Evolutionary conservation across 306 rosid genomes (phyloP), one percentile per base, ranked within the genome.

Genomic region (Prunus kanzakura): DNA sequence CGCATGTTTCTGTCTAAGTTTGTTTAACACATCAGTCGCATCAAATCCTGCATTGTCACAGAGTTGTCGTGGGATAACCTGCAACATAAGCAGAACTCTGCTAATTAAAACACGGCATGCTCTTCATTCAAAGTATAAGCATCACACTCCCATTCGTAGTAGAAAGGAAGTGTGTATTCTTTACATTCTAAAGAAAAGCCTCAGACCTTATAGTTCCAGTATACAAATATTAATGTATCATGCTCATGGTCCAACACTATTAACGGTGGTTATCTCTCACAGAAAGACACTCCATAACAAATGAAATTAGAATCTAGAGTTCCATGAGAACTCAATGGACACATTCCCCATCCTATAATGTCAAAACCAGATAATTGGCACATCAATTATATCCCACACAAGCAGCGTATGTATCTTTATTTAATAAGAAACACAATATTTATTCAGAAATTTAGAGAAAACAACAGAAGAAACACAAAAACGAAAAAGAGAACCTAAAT

Each of bases 31-130:
- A 84, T 96, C 99, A 65, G 99, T 96, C 15, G 99, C 99, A 80
- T 92, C 99, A 78, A 96, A 92, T 68, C 99, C 99, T 22, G 99
- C 99, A 75, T 96, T 96, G 88, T 96, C 99, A 80, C 99, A 96
- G 75, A 96, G 88, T 78, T 96, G 99, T 49, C 99, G 79, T 32
- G 99, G 99, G 66, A 96, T 96, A 82, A 92, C 93, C 99, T 96
- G 89, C 80, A 90, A 71, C 22, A 64, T 61, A 63, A 18, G 58
- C 43, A 3, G 32, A 66, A 69, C 30, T 63, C 61, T 54, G 55
- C 30, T 58, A 29, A 80, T 77, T 49, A 84, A 68, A 72, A 45
- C 16, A 81, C 29, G 56, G 43, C 35, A 9, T 45, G 13, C 38
- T 25, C 30, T 38, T 32, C 20, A 49, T 46, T 45, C 51, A 20